Evolutionary conservation across 148 eudicot species (phyloP).

Genomic region (Vaccinium myrtillus): DNA sequence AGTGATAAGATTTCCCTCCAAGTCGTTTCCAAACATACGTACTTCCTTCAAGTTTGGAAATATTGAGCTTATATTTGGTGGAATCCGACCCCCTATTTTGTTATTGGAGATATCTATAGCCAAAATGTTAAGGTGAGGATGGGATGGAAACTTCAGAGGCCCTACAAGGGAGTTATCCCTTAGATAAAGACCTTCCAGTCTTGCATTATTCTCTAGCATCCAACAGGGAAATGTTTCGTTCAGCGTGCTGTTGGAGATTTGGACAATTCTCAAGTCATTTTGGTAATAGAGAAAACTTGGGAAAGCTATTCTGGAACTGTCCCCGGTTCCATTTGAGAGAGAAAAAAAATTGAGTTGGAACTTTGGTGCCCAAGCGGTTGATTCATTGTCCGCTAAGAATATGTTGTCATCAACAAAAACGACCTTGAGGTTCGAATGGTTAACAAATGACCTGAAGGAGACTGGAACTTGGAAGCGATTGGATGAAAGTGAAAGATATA

Average conservation of each 20-base stretch:
- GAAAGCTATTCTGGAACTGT: neutral
- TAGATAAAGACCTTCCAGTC: neutral
- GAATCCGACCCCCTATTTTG: neutral
- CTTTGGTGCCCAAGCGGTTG: neutral
- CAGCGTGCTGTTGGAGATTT: neutral
- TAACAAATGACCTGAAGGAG: conserved; percentile 3
- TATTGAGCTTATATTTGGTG: neutral
- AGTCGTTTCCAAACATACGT: neutral
- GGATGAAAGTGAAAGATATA: neutral
- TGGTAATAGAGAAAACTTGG: neutral
- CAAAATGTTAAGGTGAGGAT: neutral
- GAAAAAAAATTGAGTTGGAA: neutral
- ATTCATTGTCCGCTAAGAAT: neutral
- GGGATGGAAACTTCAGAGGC: neutral
- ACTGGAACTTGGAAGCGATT: neutral
- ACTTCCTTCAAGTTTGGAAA: neutral
- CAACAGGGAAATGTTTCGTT: neutral
- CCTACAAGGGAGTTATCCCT: neutral
- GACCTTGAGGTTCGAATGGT: conserved; percentile 12
- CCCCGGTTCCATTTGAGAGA: neutral
- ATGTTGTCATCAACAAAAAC: neutral
- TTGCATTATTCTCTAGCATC: conserved; percentile 8
- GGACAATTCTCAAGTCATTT: neutral
- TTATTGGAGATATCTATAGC: neutral
- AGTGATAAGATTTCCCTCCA: neutral